A percentile compares a stretch with the other conserved stretches of the same genome.
phyloP scores from a whole-genome alignment of 2,329 filamentous ascomycete species.

The Monilinia polystroma region DNA sequence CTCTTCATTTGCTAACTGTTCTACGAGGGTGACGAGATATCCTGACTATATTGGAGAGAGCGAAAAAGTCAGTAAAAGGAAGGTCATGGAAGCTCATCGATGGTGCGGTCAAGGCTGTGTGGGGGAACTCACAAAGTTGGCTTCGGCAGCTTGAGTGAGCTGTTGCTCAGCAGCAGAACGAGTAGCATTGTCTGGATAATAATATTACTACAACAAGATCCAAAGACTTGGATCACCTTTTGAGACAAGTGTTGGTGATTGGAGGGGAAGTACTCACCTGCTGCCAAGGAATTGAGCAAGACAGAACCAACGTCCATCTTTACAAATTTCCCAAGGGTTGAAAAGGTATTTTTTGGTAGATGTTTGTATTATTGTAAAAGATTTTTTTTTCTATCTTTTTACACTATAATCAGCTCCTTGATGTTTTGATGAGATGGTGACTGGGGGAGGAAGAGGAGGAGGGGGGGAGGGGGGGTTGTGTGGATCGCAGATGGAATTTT shows the following conservation, averaged over 20 bases:
- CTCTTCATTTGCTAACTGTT: conserved; percentile 89
- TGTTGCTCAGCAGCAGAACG: conserved; percentile 93
- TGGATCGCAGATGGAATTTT: conserved; percentile 18
- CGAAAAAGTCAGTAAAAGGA: conserved; percentile 27
- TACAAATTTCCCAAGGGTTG: conserved; percentile 36
- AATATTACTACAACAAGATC: conserved; percentile 39
- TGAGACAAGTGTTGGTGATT: conserved; percentile 13
- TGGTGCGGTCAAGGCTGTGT: conserved; percentile 36
- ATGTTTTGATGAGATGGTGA: conserved; percentile 12
- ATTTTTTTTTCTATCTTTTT: neutral
- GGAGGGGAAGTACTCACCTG: conserved; percentile 61
- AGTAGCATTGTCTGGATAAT: conserved; percentile 72
- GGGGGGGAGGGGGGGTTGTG: neutral
- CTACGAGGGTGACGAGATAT: conserved; percentile 89
- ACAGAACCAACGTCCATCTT: conserved; percentile 97
- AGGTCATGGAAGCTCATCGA: conserved; percentile 25
- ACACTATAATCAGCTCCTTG: neutral
- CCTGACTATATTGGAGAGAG: conserved; percentile 61
- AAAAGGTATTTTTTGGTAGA: neutral
- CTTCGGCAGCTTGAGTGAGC: conserved; percentile 86
- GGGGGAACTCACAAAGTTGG: conserved; percentile 76
- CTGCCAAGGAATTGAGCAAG: conserved; percentile 92
- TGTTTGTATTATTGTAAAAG: neutral
- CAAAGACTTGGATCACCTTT: neutral
- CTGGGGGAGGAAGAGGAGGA: neutral